These are phyloP conservation scores for Clarireedia homoeocarpa DNA, from an alignment of 2,329 filamentous ascomycete species.

Conservation along the genomic window DNA sequence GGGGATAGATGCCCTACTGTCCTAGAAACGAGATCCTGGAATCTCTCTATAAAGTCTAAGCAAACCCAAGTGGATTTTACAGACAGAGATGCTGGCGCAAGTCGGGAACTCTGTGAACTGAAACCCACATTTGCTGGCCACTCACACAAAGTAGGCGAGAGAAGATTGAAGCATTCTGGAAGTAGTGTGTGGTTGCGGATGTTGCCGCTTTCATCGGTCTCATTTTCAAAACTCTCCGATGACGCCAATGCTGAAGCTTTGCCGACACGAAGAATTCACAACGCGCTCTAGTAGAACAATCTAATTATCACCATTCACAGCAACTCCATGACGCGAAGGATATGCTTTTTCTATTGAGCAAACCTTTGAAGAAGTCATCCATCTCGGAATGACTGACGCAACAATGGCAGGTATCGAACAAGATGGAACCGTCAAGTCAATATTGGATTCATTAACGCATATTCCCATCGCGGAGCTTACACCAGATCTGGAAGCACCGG, in stretches of 20 bases:
- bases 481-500: constrained; percentile 38
- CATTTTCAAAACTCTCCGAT: not conserved
- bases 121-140: no score
- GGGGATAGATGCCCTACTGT: no score
- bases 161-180: not conserved
- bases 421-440: not conserved
- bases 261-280: constrained; percentile 5
- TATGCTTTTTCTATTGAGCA: not conserved
- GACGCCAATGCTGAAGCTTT: constrained; percentile 4
- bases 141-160: no score
- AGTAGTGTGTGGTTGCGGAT: not conserved
- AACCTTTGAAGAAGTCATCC: not conserved
- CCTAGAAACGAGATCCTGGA: no score
- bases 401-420: not conserved
- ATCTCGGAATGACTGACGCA: not conserved
- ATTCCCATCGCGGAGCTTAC: constrained; percentile 49
- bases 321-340: not conserved
- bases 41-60: no score
- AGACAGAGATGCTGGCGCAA: no score
- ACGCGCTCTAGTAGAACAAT: constrained; percentile 1
- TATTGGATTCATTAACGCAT: constrained; percentile 24
- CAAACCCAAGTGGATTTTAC: no score
- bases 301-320: not conserved
- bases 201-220: not conserved
- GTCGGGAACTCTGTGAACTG: no score